Conservation (phyloP, 805 yeast species). For the Pichia pseudocactophila region DNA sequence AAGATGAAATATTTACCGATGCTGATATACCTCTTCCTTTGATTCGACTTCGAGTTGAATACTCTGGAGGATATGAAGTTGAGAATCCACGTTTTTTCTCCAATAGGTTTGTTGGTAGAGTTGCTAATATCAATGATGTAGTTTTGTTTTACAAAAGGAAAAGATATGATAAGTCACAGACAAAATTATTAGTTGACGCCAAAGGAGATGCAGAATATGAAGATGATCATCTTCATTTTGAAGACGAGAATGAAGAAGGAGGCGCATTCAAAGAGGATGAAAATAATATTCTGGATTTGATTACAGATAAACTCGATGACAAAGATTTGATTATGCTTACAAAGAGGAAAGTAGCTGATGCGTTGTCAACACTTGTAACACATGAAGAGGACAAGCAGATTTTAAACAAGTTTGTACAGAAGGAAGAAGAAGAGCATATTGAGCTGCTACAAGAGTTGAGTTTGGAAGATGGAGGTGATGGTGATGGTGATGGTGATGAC, state of each 20-base stretch:
- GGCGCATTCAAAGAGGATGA: slow-evolving; percentile 14
- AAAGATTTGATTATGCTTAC: slow-evolving; percentile 63
- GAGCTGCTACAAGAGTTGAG: slow-evolving; percentile 38
- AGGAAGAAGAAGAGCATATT: slow-evolving; percentile 46
- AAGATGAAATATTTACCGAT: slow-evolving; percentile 23
- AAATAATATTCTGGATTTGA: slow-evolving; percentile 36
- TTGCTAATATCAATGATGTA: slow-evolving; percentile 87
- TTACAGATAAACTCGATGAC: slow-evolving; percentile 52
- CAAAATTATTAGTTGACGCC: neutral
- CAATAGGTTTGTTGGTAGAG: slow-evolving; percentile 79
- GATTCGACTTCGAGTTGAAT: slow-evolving; percentile 76
- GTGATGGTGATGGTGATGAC: neutral
- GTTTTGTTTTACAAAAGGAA: slow-evolving; percentile 52
- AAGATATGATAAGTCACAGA: slow-evolving; percentile 11
- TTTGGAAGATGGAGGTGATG: slow-evolving; percentile 26
- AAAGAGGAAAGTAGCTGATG: slow-evolving; percentile 64
- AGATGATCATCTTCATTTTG: neutral
- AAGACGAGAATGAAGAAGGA: neutral
- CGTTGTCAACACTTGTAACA: slow-evolving; percentile 63
- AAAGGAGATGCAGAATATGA: slow-evolving; percentile 27
- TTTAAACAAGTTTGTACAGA: slow-evolving; percentile 51
- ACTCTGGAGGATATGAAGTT: slow-evolving; percentile 83
- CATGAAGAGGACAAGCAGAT: slow-evolving; percentile 69
- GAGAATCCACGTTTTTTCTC: slow-evolving; percentile 88
- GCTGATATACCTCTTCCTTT: slow-evolving; percentile 66